Base-by-base conservation (phyloP, 2,329 filamentous ascomycete genomes). In the Colletotrichum sp. region DNA sequence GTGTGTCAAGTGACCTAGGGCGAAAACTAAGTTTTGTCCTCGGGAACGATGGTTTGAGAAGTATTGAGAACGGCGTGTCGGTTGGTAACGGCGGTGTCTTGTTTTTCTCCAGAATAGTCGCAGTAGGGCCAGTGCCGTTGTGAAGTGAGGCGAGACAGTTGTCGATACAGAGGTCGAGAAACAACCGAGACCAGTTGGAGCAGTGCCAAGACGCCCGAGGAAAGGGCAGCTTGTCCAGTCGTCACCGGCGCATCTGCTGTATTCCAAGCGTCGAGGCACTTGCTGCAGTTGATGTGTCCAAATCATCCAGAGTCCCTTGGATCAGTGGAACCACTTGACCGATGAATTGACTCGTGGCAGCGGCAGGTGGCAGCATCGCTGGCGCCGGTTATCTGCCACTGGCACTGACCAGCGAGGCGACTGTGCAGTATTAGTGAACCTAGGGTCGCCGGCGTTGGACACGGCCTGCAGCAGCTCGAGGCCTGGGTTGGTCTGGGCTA, bases 1-100 rank as follows among this genome's bases (percentile, higher is more conserved):
- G 67, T 63, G 73, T 62, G 69, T 76, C 73, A 73, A 76, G 69
- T 69, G 26, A 69, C 59, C 62, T 32, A 66, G 57, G 52, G 73
- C 69, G 55, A 59, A 68, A 72, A 72, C 69, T 63, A 63, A 75
- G 69, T 68, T 75, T 72, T 39, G 57, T 5, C 55, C n/a, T 63
- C 7, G 62, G 55, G 36, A 36, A 39, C 68, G 55, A 70, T 26
- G 67, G 62, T 71, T 62, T 68, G 63, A 28, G n/a, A 36, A 55
- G 21, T 18, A 52, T 68, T 21, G 55, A 32, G 55, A 34, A 72
- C 69, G 63, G 55, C 55, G 57, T 72, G 28, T 16, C 26, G 52
- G 68, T 18, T 75, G 62, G 69, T 28, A 21, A 30, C 18, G 52
- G 72, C 36, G 13, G 24, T 36, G 34, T 66, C 30, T 24, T 26